Conservation (phyloP, 169 alveolate genomes). For the Besnoitia besnoiti region DNA sequence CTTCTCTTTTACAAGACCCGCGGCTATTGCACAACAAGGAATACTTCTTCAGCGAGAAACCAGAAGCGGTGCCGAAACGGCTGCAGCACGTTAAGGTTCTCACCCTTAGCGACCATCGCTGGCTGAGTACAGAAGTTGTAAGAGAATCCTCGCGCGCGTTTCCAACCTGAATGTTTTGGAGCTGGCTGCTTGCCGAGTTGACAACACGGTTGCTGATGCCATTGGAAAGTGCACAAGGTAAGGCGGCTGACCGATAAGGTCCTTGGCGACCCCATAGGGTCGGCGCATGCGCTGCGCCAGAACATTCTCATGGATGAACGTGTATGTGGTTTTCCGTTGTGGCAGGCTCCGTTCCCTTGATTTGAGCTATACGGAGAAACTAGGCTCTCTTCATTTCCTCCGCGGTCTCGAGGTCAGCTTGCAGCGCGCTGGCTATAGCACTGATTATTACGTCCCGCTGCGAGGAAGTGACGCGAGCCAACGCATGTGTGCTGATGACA, state of each 20-base stretch:
- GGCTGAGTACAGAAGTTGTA: slow-evolving; percentile 4
- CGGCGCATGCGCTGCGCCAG: no score
- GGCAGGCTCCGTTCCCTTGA: slow-evolving; percentile 14
- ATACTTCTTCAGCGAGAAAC: background rate
- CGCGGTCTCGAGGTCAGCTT: background rate
- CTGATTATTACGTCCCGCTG: no score
- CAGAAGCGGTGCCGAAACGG: background rate
- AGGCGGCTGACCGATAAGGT: background rate
- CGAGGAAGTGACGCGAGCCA: no score
- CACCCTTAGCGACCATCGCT: background rate
- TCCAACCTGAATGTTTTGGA: background rate
- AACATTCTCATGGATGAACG: no score
- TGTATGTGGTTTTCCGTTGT: background rate
- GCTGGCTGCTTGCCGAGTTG: slow-evolving; percentile 8
- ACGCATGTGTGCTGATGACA: background rate
- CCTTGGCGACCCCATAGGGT: no score
- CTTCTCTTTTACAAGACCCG: background rate
- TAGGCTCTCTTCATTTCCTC: background rate
- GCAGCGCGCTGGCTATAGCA: no score
- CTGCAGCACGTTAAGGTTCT: background rate
- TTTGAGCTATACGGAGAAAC: background rate
- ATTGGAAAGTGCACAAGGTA: background rate
- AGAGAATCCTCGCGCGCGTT: background rate
- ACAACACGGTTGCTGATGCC: background rate
- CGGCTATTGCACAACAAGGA: background rate